Base-by-base conservation (phyloP, 2,329 filamentous ascomycete genomes). In the Claviceps cyperi region DNA sequence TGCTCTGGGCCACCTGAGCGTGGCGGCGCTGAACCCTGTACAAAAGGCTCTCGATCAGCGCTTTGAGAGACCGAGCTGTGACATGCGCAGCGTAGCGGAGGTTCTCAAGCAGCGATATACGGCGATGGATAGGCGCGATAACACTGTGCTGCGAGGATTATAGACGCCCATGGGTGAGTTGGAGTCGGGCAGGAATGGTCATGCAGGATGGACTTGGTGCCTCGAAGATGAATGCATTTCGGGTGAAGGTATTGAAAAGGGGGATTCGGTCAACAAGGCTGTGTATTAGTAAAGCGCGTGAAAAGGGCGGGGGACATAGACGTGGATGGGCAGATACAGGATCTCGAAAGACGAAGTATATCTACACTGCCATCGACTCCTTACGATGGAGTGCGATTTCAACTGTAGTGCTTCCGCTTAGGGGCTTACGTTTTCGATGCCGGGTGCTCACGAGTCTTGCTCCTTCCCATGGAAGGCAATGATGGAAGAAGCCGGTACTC, bases 31-130 rank as follows among this genome's bases (percentile, higher is more conserved):
- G 52, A 66, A 47, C 57, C 68, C 71, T 2, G 67, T 74, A 15
- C 69, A 79, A 58, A 69, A 64, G 61, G 76, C 75, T 9, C 64
- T 75, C 52, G 64, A 69, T 50, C 66, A 79, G 63, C 67, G 77
- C 47, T 81, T 72, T 55, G 66, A 73, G 60, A 69, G 67, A 55
- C 58, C 65, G 41, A 62, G 61, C 14, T 60, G 60, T 49, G 59
- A 70, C 54, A 66, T 69, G 52, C 73, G 73, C 64, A 74, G 68
- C 44, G 72, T 75, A 19, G 69, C 76, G 53, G 72, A 80, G 59
- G 67, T 71, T 41, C 62, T 82, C 48, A 69, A 66, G 46, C 75
- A 80, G 60, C 67, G 78, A 57, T 81, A 81, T 58, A 69, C 61
- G 56, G 71, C 71, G 0, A 62, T 75, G 52, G 68, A 70, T 41